These are phyloP conservation scores for Kuraishia borneana DNA, from an alignment of 805 yeast genomes.

Conservation along the genomic window DNA sequence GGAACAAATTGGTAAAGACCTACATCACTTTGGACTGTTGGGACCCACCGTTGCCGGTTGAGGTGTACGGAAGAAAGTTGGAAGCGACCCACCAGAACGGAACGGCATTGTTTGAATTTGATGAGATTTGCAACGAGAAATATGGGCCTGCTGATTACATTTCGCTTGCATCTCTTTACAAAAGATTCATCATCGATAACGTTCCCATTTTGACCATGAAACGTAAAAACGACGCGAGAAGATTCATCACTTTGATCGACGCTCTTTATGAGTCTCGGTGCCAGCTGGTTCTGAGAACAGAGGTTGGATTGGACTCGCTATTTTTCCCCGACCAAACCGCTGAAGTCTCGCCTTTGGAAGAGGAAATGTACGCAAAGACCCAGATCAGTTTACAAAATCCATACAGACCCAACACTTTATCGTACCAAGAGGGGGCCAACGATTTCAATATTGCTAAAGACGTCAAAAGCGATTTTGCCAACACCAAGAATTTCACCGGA, in stretches of 20 bases:
- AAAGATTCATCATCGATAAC: conserved; percentile 44
- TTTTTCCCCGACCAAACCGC: conserved; percentile 45
- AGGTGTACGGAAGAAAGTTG: conserved; percentile 47
- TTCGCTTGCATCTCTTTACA: conserved; percentile 49
- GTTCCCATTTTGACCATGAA: conserved; percentile 47
- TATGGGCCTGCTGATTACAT: conserved; percentile 63
- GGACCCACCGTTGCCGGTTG: conserved; percentile 16
- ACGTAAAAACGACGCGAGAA: conserved; percentile 57
- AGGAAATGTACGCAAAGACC: conserved; percentile 61
- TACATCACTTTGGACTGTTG: conserved; percentile 3
- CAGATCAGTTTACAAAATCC: conserved; percentile 49
- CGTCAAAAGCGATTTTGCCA: conserved; percentile 25
- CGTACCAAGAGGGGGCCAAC: conserved; percentile 40
- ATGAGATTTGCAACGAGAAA: conserved; percentile 41
- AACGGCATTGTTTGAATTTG: conserved; percentile 37
- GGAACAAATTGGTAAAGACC: conserved; percentile 23
- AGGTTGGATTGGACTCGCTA: conserved; percentile 34
- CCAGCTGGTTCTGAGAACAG: conserved; percentile 41
- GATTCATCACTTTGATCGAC: conserved; percentile 56
- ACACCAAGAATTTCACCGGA: conserved; percentile 53
- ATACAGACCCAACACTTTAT: conserved; percentile 56
- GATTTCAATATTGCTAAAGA: conserved; percentile 15
- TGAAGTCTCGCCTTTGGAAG: conserved; percentile 35
- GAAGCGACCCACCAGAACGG: conserved; percentile 31
- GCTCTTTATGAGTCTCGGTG: conserved; percentile 62